Evolutionary conservation across 2,329 filamentous ascomycete species (phyloP).

Genomic region (Penicillium janthinellum): DNA sequence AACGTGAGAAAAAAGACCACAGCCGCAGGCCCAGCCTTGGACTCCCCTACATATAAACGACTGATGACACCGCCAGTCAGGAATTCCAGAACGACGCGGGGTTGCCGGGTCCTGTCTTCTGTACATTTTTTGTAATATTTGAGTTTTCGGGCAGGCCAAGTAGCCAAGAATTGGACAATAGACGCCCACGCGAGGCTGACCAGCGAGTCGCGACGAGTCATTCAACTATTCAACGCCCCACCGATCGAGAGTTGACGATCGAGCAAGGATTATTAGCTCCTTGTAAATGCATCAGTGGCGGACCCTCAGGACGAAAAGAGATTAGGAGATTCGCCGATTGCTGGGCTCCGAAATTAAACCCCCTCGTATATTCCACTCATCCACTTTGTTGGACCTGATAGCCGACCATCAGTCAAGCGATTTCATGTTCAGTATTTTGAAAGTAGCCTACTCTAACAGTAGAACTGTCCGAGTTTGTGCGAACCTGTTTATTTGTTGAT

Average conservation of each 20-base stretch:
- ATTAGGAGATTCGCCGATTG: conserved; percentile 11
- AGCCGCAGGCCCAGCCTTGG: conserved; percentile 9
- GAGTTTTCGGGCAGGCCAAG: conserved; percentile 13
- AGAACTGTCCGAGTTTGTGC: neutral
- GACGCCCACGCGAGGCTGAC: conserved; percentile 19
- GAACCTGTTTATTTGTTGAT: neutral
- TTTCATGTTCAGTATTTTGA: neutral
- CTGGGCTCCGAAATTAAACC: conserved; percentile 8
- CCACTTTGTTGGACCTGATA: conserved; percentile 3
- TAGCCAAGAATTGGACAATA: conserved; percentile 17
- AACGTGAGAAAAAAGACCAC: conserved; percentile 1
- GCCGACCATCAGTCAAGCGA: neutral
- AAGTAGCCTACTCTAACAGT: neutral
- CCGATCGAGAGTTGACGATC: conserved; percentile 25
- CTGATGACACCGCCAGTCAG: conserved; percentile 11
- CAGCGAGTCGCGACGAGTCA: conserved; percentile 4
- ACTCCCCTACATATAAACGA: conserved; percentile 20
- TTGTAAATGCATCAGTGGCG: conserved; percentile 8
- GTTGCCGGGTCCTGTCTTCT: conserved; percentile 4
- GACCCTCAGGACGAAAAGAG: conserved; percentile 12
- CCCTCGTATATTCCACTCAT: neutral
- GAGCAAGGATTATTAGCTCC: conserved; percentile 18
- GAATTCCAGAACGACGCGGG: conserved; percentile 18
- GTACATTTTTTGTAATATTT: conserved; percentile 9
- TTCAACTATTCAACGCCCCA: conserved; percentile 16